These are phyloP conservation scores for Fraxinus latifolia DNA, from an alignment of 305 asterid species.

Conservation along the genomic window DNA sequence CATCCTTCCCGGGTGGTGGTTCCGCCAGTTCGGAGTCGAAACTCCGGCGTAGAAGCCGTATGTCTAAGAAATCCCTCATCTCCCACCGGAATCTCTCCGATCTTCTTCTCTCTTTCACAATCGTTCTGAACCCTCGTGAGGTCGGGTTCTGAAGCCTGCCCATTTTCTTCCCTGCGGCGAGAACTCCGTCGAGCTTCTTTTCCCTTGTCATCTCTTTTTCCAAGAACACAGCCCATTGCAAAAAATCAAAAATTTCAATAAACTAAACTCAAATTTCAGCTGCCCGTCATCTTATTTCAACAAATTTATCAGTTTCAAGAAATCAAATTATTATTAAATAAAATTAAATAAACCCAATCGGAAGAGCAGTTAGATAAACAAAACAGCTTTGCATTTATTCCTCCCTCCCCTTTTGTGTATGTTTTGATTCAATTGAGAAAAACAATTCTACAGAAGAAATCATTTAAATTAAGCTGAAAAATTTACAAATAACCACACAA, in stretches of 20 bases:
- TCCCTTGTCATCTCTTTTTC: slow-evolving; percentile 35
- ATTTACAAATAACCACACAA: background rate
- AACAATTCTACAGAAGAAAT: slow-evolving; percentile 15
- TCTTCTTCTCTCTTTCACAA: slow-evolving; percentile 29
- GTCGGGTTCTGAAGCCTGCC: slow-evolving; percentile 26
- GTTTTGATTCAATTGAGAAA: slow-evolving; percentile 17
- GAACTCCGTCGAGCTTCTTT: slow-evolving; percentile 40
- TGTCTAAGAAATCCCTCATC: slow-evolving; percentile 22
- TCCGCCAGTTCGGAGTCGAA: slow-evolving; percentile 36
- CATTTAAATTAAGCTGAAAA: slow-evolving; percentile 8
- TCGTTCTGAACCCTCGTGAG: slow-evolving; percentile 24
- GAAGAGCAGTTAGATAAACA: slow-evolving; percentile 6
- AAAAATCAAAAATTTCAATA: background rate
- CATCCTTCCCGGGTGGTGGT: slow-evolving; percentile 53
- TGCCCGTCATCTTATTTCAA: slow-evolving; percentile 27
- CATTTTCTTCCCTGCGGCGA: slow-evolving; percentile 38
- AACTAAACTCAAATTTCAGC: slow-evolving; percentile 20
- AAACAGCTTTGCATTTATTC: slow-evolving; percentile 27
- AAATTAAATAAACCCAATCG: background rate
- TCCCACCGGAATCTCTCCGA: slow-evolving; percentile 29
- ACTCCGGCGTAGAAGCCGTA: slow-evolving; percentile 33
- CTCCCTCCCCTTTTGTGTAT: slow-evolving; percentile 18
- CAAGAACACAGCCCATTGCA: slow-evolving; percentile 57
- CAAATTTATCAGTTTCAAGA: background rate
- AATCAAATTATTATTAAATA: background rate